Percentiles rank a stretch among this genome's conserved stretches.
phyloP scores from a whole-genome alignment of 352 stramenopile genomes.

The Phytophthora sansomeana region DNA sequence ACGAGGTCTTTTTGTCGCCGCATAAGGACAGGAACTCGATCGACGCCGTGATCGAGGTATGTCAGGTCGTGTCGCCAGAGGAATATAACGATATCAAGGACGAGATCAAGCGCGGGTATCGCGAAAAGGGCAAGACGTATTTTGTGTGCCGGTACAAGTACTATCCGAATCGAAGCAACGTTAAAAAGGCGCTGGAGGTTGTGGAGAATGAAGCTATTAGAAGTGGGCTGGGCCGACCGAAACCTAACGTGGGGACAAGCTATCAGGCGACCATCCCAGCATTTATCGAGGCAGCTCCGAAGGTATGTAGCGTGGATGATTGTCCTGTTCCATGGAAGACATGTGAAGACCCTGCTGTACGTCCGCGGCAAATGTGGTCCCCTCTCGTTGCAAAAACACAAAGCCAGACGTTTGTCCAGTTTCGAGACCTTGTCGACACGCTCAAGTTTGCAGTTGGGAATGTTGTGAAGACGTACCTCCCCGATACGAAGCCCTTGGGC shows the following conservation, averaged over 20 bases:
- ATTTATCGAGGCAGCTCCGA: constrained; percentile 36
- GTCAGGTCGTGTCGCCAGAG: constrained; percentile 75
- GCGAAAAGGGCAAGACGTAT: constrained; percentile 67
- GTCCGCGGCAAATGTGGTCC: constrained; percentile 74
- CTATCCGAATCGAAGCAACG: constrained; percentile 67
- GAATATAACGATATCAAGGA: constrained; percentile 79
- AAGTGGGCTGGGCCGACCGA: constrained; percentile 62
- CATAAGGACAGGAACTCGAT: constrained; percentile 89
- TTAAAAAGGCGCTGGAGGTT: constrained; percentile 72
- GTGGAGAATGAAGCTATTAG: constrained; percentile 80
- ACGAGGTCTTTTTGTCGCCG: constrained; percentile 85
- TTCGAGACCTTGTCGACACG: constrained; percentile 59
- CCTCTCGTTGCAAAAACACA: constrained; percentile 57
- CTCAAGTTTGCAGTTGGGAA: constrained; percentile 76
- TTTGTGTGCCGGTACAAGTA: constrained; percentile 89
- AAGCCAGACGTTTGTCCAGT: constrained; percentile 56
- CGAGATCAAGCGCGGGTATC: constrained; percentile 76
- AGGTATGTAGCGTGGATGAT: constrained; percentile 23
- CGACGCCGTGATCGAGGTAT: constrained; percentile 79
- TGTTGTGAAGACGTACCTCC: constrained; percentile 68
- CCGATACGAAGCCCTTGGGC: constrained; percentile 42
- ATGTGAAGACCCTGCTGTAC: constrained; percentile 24
- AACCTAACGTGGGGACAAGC: constrained; percentile 71
- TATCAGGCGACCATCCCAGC: constrained; percentile 66
- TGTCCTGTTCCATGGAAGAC: constrained; percentile 44